A percentile compares a stretch with the other conserved stretches of the same genome.
Evolutionary conservation across 2,329 filamentous ascomycete species (phyloP).

Genomic region (Sclerotinia glacialis): DNA sequence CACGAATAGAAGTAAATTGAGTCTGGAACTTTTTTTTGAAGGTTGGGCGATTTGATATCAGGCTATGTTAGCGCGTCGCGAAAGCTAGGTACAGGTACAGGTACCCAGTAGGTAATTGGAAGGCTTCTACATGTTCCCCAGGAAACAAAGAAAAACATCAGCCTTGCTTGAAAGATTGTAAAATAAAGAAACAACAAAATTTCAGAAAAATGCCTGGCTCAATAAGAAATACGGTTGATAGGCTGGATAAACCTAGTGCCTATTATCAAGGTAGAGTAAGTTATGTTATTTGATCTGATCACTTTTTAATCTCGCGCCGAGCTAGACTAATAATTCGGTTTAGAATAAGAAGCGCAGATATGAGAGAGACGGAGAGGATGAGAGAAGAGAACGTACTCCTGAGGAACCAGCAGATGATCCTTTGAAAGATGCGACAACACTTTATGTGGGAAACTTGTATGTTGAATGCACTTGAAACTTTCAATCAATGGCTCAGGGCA

Average conservation of each 20-base stretch:
- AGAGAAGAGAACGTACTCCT: slow-evolving; percentile 45
- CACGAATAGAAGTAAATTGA: slow-evolving; percentile 12
- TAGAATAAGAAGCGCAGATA: slow-evolving; percentile 55
- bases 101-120: neutral
- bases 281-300: slow-evolving; percentile 36
- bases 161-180: slow-evolving; percentile 17
- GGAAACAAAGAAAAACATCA: slow-evolving; percentile 23
- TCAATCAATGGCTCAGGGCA: slow-evolving; percentile 6
- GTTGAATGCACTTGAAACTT: slow-evolving; percentile 38
- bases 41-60: slow-evolving; percentile 22
- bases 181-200: slow-evolving; percentile 16
- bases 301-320: slow-evolving; percentile 23
- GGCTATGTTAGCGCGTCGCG: slow-evolving; percentile 31
- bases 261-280: slow-evolving; percentile 83
- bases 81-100: slow-evolving; percentile 8
- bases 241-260: slow-evolving; percentile 90
- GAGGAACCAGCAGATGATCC: slow-evolving; percentile 68
- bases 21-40: slow-evolving; percentile 28
- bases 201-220: slow-evolving; percentile 35
- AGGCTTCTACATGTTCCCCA: slow-evolving; percentile 15
- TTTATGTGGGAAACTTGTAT: slow-evolving; percentile 95
- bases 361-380: slow-evolving; percentile 57
- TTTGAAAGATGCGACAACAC: slow-evolving; percentile 81
- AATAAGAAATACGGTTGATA: slow-evolving; percentile 72
- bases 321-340: slow-evolving; percentile 33